These are phyloP conservation scores for Loxodes magnus DNA, from an alignment of 73 alveolate genomes.

Conservation along the genomic window DNA sequence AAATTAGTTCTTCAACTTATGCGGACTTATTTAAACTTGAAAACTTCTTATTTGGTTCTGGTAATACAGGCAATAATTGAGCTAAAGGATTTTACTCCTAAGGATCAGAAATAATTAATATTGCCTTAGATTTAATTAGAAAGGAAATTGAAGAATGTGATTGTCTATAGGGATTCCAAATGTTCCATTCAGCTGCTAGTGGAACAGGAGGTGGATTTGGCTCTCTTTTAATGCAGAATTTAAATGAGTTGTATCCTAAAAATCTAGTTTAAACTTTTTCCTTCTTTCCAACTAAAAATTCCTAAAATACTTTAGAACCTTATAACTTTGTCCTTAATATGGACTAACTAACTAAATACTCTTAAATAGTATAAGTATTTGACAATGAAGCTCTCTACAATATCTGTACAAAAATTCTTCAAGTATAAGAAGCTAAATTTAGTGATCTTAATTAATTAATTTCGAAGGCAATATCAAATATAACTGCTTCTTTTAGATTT, in stretches of 20 bases:
- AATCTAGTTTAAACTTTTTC: constrained; percentile 89
- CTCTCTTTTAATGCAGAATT: constrained; percentile 82
- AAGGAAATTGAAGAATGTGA: constrained; percentile 92
- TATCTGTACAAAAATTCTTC: constrained; percentile 94
- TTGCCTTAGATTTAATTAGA: constrained; percentile 86
- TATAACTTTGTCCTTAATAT: constrained; percentile 93
- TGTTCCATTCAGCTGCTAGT: constrained; percentile 85
- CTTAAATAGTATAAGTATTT: constrained; percentile 93
- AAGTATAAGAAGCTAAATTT: constrained; percentile 94
- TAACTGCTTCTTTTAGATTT: constrained; percentile 95
- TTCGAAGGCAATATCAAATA: constrained; percentile 93
- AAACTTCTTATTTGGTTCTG: constrained; percentile 96
- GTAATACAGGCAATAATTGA: constrained; percentile 98
- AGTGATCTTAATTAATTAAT: constrained; percentile 96
- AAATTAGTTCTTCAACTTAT: constrained; percentile 95
- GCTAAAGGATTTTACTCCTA: constrained; percentile 98
- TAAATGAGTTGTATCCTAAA: constrained; percentile 88
- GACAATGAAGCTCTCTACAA: constrained; percentile 98
- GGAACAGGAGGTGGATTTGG: constrained; percentile 98
- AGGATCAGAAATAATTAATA: constrained; percentile 89
- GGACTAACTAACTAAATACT: constrained; percentile 87
- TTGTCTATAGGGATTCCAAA: constrained; percentile 87
- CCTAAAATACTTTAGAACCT: constrained; percentile 85
- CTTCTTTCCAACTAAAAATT: constrained; percentile 85
- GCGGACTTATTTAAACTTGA: constrained; percentile 99